Evolutionary conservation across 345 rosid species (phyloP).

Genomic region (Chamaenerion angustifolium): DNA sequence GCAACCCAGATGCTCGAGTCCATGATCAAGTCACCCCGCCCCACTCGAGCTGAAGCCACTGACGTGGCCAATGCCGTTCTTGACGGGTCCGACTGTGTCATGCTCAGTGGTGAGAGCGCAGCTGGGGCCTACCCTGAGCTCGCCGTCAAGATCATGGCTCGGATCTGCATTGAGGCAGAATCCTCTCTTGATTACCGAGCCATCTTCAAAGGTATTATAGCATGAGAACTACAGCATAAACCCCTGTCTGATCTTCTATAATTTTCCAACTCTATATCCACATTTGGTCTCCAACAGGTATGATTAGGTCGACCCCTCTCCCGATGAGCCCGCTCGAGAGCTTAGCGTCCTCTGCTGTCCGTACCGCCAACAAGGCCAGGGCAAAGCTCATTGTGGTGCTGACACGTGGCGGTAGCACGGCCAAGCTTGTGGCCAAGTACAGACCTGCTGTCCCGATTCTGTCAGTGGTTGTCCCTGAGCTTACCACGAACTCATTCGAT

Average conservation of each 20-base stretch:
- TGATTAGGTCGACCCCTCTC: slow-evolving; percentile 12
- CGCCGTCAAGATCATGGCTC: slow-evolving; percentile 16
- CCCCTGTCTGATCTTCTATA: no score
- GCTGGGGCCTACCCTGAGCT: slow-evolving; percentile 16
- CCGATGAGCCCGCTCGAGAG: slow-evolving; percentile 15
- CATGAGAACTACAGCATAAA: no score
- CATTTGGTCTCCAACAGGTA: background rate
- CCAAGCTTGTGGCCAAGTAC: slow-evolving; percentile 16
- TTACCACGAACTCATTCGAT: slow-evolving; percentile 12
- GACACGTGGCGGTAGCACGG: slow-evolving; percentile 15
- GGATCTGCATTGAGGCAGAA: slow-evolving; percentile 15
- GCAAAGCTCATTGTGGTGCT: slow-evolving; percentile 13
- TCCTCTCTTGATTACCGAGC: slow-evolving; percentile 13
- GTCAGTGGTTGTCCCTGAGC: slow-evolving; percentile 12
- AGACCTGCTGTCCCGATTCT: slow-evolving; percentile 13
- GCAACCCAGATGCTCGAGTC: slow-evolving; percentile 19
- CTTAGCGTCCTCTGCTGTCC: slow-evolving; percentile 13
- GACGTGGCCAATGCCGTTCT: slow-evolving; percentile 15
- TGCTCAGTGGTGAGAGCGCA: slow-evolving; percentile 17
- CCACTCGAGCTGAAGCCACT: slow-evolving; percentile 15
- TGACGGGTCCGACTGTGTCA: slow-evolving; percentile 13
- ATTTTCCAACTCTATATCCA: no score
- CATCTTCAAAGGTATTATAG: slow-evolving; percentile 6
- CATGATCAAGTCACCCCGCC: slow-evolving; percentile 15
- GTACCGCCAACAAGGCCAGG: slow-evolving; percentile 13